phyloP scores from a whole-genome alignment of 2,329 filamentous ascomycete genomes.

The Fusarium sp. region DNA sequence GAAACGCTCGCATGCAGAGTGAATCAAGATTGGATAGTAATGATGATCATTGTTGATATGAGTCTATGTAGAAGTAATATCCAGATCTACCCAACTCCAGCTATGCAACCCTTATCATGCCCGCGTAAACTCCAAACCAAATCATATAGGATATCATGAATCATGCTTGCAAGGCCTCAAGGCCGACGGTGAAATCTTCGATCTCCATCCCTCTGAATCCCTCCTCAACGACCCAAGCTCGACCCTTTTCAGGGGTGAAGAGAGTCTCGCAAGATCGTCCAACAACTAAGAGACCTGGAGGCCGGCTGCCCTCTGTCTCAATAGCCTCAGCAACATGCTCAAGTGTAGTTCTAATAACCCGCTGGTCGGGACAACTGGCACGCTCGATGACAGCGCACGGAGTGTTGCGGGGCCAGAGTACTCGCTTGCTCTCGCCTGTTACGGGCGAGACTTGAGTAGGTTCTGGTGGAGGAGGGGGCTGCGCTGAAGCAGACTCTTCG shows the following conservation, averaged over 20 bases:
- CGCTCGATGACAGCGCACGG: conserved; percentile 94
- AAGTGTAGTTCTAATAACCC: conserved; percentile 89
- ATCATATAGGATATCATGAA: background rate
- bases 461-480: conserved; percentile 25
- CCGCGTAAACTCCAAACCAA: conserved; percentile 18
- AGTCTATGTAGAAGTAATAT: background rate
- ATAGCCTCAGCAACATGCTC: conserved; percentile 82
- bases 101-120: conserved; percentile 29
- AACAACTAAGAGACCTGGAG: conserved; percentile 88
- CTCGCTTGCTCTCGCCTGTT: conserved; percentile 42
- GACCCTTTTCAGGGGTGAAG: conserved; percentile 63
- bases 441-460: background rate
- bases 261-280: conserved; percentile 86
- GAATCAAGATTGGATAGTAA: background rate
- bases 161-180: conserved; percentile 39
- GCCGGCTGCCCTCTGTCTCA: conserved; percentile 87
- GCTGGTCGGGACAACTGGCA: conserved; percentile 92
- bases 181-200: conserved; percentile 43
- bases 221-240: conserved; percentile 87
- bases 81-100: conserved; percentile 29
- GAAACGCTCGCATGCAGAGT: background rate
- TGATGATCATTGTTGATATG: background rate
- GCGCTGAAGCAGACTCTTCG: conserved; percentile 29
- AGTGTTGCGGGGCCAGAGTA: conserved; percentile 77
- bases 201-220: conserved; percentile 80